Base-by-base conservation (phyloP, 2,329 filamentous ascomycete species). In the Penicillium sp. region DNA sequence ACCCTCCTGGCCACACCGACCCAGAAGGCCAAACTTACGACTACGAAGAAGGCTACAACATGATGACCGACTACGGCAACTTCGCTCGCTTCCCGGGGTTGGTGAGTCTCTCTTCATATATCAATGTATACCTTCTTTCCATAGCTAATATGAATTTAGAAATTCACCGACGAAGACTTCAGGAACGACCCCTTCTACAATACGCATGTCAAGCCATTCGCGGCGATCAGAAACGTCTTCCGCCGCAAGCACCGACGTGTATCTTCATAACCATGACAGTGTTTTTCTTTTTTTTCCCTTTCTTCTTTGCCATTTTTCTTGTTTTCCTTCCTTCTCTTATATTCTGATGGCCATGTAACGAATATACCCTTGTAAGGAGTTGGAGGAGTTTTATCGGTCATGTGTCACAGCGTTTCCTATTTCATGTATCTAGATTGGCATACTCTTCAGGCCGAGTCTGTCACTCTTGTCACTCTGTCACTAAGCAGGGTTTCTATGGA, bases 11-110 rank as follows among this genome's bases (percentile, higher is more conserved):
- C 23, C 78, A 84, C 68, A 78, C 78, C 1, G 93, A 96, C 73
- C 78, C 85, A 19, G 83, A 86, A 59, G 93, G 93, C 3, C 84
- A 87, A 57, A 80, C 85, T 11, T 91, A 96, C 82, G 67, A 88
- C 30, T 97, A 97, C 70, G 83, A 92, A 70, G 93, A 97, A 71
- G 93, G 93, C n/a, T 85, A 89, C 2, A 92, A 97, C 71, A 82
- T 97, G 73, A 93, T 93, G 90, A 91, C 94, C 70, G 76, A 76
- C 31, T 72, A 71, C 56, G 78, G 80, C 0, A 86, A 90, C 64
- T 97, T 95, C 73, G 90, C 88, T 79, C 86, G 91, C 51, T 94
- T 88, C 81, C 86, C 89, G 4, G 88, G 87, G 54, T 75, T 91
- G 67, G 92, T 95, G 83, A 77, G 89, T 41, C 35, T 41, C 84